phyloP scores from a whole-genome alignment of 73 alveolate species.

The Uronychia binucleata region DNA sequence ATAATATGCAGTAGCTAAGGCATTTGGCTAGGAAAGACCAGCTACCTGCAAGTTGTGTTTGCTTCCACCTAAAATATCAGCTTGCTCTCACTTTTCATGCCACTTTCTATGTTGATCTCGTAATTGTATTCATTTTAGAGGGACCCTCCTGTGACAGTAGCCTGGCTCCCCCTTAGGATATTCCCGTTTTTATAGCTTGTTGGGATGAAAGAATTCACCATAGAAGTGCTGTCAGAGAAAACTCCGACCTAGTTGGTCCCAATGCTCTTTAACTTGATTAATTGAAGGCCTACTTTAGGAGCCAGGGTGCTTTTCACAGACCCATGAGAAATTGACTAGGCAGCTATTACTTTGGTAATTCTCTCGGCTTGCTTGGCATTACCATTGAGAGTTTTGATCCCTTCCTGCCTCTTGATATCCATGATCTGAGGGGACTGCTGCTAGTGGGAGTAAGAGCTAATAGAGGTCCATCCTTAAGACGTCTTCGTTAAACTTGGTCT shows the following conservation, averaged over 20 bases:
- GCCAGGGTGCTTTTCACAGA: not conserved
- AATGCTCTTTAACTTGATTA: too few relatives aligned
- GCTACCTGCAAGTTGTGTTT: not conserved
- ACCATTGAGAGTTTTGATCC: not conserved
- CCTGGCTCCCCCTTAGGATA: not conserved
- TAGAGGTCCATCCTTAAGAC: not conserved
- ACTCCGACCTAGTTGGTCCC: not conserved
- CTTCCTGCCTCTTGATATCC: not conserved
- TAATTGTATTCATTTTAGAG: not conserved
- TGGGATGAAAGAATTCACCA: not conserved
- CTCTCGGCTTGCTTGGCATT: not conserved
- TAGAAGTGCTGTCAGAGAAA: not conserved
- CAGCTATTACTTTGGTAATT: not conserved
- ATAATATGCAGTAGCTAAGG: not conserved
- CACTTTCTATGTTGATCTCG: not conserved
- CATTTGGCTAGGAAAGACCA: not conserved
- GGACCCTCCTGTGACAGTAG: not conserved
- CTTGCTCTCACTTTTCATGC: not conserved
- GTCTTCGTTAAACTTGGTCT: not conserved
- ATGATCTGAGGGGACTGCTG: not conserved
- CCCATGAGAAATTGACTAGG: not conserved
- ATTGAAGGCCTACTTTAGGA: too few relatives aligned
- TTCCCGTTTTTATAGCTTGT: not conserved
- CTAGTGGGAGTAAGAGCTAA: not conserved
- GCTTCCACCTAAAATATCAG: not conserved